Percentiles rank a stretch among this genome's conserved stretches.
phyloP scores from a whole-genome alignment of 192 early-diverging fungal genomes.

The Chytriomyces hyalinus region DNA sequence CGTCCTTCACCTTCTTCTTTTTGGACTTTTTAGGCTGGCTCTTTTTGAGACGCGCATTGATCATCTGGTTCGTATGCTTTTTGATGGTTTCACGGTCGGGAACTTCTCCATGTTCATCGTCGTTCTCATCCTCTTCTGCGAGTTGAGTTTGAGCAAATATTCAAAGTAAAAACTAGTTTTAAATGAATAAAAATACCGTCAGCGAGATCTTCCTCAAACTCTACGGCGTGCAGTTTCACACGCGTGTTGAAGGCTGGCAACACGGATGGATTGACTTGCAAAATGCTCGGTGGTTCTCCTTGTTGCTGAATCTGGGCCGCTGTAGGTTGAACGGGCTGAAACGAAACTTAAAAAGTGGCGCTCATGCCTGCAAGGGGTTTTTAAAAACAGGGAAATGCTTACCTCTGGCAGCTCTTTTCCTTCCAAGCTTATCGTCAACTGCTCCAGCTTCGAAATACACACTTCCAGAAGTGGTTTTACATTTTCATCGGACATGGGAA shows the following conservation, averaged over 20 bases:
- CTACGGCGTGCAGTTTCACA: slow-evolving; percentile 62
- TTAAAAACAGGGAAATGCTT: not conserved
- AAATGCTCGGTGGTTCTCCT: slow-evolving; percentile 55
- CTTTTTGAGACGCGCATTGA: slow-evolving; percentile 63
- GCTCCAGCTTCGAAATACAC: slow-evolving; percentile 56
- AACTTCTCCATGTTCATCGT: slow-evolving; percentile 62
- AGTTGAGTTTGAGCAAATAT: not conserved
- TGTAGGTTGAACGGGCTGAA: slow-evolving; percentile 31
- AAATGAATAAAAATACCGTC: slow-evolving; percentile 47
- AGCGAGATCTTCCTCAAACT: slow-evolving; percentile 59
- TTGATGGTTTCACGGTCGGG: slow-evolving; percentile 67
- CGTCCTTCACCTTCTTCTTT: slow-evolving; percentile 63
- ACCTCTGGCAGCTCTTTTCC: slow-evolving; percentile 66
- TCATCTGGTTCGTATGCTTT: slow-evolving; percentile 64
- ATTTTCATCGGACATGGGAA: slow-evolving; percentile 44
- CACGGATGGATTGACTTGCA: slow-evolving; percentile 55
- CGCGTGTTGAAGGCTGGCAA: slow-evolving; percentile 62
- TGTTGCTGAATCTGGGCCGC: slow-evolving; percentile 47
- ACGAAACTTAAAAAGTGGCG: not conserved
- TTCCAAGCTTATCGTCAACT: slow-evolving; percentile 46
- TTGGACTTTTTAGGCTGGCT: slow-evolving; percentile 65
- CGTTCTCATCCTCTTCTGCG: slow-evolving; percentile 55
- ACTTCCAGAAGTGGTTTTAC: slow-evolving; percentile 51
- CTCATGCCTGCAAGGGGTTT: not conserved
- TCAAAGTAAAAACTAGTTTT: not conserved